Evolutionary conservation across 1,139 yeast genomes (phyloP), one percentile per base, ranked within the genome.

Genomic region (Diutina rugosa): DNA sequence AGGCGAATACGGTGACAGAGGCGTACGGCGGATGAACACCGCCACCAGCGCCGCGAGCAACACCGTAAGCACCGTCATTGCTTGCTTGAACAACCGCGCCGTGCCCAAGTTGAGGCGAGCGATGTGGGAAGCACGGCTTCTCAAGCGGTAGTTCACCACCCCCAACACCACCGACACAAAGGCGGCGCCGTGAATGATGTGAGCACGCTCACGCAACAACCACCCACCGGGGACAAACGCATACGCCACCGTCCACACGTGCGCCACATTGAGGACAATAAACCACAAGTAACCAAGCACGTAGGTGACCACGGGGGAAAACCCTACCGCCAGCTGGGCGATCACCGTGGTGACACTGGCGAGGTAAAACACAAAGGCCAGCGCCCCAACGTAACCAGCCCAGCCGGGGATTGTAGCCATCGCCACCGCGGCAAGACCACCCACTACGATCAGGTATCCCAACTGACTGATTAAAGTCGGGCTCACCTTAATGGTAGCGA

Each of bases 201-300:
- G 96, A 5, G 93, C 84, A 67, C 97, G 81, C 70, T 93, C 99
- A 66, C 99, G 81, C 58, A 93, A 75, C 32, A 87, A 62, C 66
- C 85, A 85, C 5, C 99, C 99, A 60, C 89, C 93, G 16, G 99
- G 99, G 56, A 93, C 99, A 72, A 93, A 93, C 0, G 99, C 99
- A 69, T 93, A 93, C 0, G 99, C 99, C 49, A 93, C 99, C 56
- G 87, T 84, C 98, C 98, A 93, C 55, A 93, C 96, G 69, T 91
- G 93, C 14, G 88, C 93, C 60, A 93, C 76, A 16, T 83, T 73
- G 51, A 87, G 69, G 6, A 87, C 59, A 54, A 86, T 72, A 59
- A 81, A 74, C 57, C 82, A 66, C 16, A 86, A 67, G 57, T 84
- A 78, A 0, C 85, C 85, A 6, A 83, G 59, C 12, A 83, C 80